phyloP scores from a whole-genome alignment of 495 filamentous ascomycete species.

The Trichoderma reesei region DNA sequence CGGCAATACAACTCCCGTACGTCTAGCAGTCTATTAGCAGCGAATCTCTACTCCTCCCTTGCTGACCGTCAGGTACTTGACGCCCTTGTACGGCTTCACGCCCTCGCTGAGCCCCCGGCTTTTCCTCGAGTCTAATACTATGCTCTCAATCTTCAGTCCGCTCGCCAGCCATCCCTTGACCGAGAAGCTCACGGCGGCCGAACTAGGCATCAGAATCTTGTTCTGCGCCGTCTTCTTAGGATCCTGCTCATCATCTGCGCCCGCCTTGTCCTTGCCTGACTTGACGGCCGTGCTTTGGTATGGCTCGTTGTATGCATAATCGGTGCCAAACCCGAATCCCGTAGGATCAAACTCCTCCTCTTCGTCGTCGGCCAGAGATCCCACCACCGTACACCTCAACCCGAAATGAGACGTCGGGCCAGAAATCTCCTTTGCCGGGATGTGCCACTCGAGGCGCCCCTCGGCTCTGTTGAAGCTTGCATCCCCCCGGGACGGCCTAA shows the following conservation, averaged over 20 bases:
- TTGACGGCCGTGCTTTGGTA: slow-evolving; percentile 39
- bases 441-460: slow-evolving; percentile 68
- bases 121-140: slow-evolving; percentile 74
- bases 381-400: slow-evolving; percentile 70
- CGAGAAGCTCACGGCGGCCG: slow-evolving; percentile 76
- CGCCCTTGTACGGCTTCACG: slow-evolving; percentile 93
- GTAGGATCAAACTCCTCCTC: slow-evolving; percentile 42
- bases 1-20: background rate
- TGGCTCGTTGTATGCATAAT: slow-evolving; percentile 52
- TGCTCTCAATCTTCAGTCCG: slow-evolving; percentile 84
- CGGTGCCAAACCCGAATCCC: slow-evolving; percentile 42
- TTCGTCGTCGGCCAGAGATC: slow-evolving; percentile 52
- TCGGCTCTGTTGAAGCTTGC: slow-evolving; percentile 67
- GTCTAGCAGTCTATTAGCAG: slow-evolving; percentile 33
- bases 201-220: slow-evolving; percentile 81
- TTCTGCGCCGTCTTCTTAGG: slow-evolving; percentile 53
- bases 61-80: slow-evolving; percentile 92
- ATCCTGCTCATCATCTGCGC: slow-evolving; percentile 34
- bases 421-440: slow-evolving; percentile 56
- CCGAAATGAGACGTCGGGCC: slow-evolving; percentile 56
- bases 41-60: slow-evolving; percentile 73
- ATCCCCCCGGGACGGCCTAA: slow-evolving; percentile 76
- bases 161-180: slow-evolving; percentile 94
- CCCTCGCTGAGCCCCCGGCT: slow-evolving; percentile 79
- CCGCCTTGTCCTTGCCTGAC: slow-evolving; percentile 31